Evolutionary conservation across 495 filamentous ascomycete species (phyloP), one percentile per base, ranked within the genome.

Genomic region (Penicillium mononematosum): DNA sequence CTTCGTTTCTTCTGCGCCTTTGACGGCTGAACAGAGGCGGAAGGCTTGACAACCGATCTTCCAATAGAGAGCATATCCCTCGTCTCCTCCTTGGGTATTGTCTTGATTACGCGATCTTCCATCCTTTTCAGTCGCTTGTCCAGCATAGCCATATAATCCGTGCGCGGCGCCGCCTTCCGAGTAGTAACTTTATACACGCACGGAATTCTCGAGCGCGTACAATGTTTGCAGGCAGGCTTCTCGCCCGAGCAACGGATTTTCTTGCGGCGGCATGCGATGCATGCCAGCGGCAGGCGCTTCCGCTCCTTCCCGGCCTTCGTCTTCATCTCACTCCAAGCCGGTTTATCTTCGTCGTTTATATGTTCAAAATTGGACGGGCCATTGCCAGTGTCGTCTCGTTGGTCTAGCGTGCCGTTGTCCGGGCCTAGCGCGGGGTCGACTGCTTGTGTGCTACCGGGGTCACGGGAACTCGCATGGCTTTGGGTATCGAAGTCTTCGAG

Each of bases 151-250:
- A 98, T 98, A 71, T 98, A 98, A 70, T 98, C 94, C 16, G 93
- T 96, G 55, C 94, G 82, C 38, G 94, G 93, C n/a, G 92, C 91
- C 3, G 92, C 92, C 70, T 97, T 98, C 58, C 94, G 80, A 10
- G 92, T 91, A 0, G 93, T 96, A 45, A 96, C 90, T 66, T 98
- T 98, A 80, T 98, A 98, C n/a, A 98, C 91, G 69, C 94, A 98
- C 5, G 94, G 93, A 63, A 96, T 96, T 41, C 94, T 84, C 53
- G 91, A 96, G 50, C 92, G 82, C 55, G 95, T 82, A 71, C 94
- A 98, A 76, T 98, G 94, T 68, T 95, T 96, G 76, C 94, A 98
- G 2, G 92, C 90, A 12, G 94, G 94, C 72, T 96, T 97, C 75
- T 98, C 94, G 50, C 94, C 94, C 20, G 93, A 97, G 69, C 94